Evolutionary conservation across 495 filamentous ascomycete genomes (phyloP), one percentile per base, ranked within the genome.

Genomic region (Penicillium daleae): DNA sequence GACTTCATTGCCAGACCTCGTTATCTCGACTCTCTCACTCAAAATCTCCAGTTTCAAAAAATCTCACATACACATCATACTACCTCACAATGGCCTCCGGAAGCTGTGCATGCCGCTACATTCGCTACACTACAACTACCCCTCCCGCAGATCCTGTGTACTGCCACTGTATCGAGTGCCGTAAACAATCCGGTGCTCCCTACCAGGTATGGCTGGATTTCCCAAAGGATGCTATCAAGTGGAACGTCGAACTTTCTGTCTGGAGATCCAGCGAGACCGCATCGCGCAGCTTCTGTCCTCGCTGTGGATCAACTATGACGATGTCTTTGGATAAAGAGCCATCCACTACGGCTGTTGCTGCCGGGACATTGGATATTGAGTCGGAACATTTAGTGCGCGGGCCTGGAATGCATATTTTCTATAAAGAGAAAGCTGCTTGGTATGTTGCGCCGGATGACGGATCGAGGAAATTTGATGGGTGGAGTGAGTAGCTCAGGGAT

Each of bases 91-190:
- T 69, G 68, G 48, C 57, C 12, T 63, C 64, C 10, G 71, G 74
- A 51, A 71, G 69, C 62, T 76, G 74, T 53, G 66, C 71, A 26
- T 75, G 74, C 51, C 44, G 58, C 8, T 62, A 69, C 32, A 66
- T 72, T 35, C 57, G 62, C 26, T 74, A 73, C 59, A 68, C 57
- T 0, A 61, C 63, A 29, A 42, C 57, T 9, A 58, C 15, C 5
- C 53, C 63, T 0, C 71, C 74, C 10, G 60, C 49, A 10, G 54
- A 39, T 4, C 44, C 71, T 24, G 66, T 68, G 12, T 68, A 74
- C 33, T 76, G 74, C 51, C 71, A 76, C 57, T 76, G 74, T 46
- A 59, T 39, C 17, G 59, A 51, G 33, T 76, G 74, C 42, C 69
- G 70, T 42, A 74, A 71, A 61, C 68, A 70, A 60, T 51, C 70